These are phyloP conservation scores for Porcisia deanei DNA, from an alignment of 208 protist species.

Conservation along the genomic window DNA sequence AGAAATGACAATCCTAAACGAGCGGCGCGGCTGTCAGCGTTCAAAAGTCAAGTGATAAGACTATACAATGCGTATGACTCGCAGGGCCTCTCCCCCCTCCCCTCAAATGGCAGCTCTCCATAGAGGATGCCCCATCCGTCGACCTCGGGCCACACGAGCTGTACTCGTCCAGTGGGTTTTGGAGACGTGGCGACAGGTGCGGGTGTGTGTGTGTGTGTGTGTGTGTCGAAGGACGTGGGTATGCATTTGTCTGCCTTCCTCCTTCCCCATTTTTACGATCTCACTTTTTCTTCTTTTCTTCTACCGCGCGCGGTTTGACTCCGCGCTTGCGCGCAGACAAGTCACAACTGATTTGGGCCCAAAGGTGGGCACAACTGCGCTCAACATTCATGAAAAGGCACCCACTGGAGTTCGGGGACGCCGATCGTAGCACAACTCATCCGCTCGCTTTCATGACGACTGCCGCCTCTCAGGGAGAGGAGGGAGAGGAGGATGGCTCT, in stretches of 20 bases:
- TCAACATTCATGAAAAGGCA: background rate
- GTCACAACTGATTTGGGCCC: background rate
- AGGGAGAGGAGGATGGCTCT: background rate
- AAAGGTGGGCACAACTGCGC: background rate
- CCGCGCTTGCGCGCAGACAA: background rate
- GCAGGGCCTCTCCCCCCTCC: too few relatives aligned
- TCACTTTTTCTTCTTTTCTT: background rate
- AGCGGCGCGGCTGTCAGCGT: background rate
- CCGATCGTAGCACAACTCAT: background rate
- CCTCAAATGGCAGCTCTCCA: background rate
- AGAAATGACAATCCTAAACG: background rate
- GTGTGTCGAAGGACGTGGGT: too few relatives aligned
- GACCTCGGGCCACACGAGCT: background rate
- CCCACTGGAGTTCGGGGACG: background rate
- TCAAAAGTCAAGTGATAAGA: background rate
- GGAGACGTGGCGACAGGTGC: background rate
- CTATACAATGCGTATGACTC: too few relatives aligned
- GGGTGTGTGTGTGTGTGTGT: too few relatives aligned
- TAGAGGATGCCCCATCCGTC: background rate
- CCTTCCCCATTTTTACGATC: background rate
- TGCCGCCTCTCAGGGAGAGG: background rate
- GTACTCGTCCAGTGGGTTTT: background rate
- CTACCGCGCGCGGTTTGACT: background rate
- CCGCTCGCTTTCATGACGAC: background rate
- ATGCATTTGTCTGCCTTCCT: background rate